Percentiles rank a stretch among this genome's conserved stretches.
These are phyloP conservation scores for Pythium myriotylum DNA, from an alignment of 352 stramenopile species.

Conservation along the genomic window DNA sequence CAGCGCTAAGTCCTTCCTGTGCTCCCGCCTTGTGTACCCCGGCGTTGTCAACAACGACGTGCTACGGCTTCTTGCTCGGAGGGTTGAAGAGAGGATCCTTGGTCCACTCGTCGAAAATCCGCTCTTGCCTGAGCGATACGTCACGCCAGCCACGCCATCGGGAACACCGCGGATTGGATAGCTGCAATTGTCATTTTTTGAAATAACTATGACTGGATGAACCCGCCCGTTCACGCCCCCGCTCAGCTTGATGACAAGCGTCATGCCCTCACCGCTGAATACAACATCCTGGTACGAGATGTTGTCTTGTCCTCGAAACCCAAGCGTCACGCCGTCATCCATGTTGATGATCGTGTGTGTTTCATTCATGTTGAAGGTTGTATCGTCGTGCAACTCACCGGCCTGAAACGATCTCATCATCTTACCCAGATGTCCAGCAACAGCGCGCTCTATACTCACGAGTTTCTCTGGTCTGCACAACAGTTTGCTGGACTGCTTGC, in stretches of 20 bases:
- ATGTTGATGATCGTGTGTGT: slow-evolving; percentile 6
- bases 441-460: not conserved
- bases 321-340: not conserved
- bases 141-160: not conserved
- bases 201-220: slow-evolving; percentile 1
- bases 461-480: not conserved
- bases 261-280: not conserved
- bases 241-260: slow-evolving; percentile 6
- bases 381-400: slow-evolving; percentile 23
- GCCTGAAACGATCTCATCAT: slow-evolving; percentile 25
- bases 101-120: slow-evolving; percentile 9
- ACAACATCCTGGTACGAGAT: slow-evolving; percentile 3
- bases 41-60: no score
- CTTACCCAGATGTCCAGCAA: slow-evolving; percentile 1
- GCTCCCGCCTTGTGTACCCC: not conserved
- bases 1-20: not conserved
- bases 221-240: not conserved
- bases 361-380: slow-evolving; percentile 22
- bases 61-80: no score
- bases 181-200: slow-evolving; percentile 5
- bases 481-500: not conserved
- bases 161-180: slow-evolving; percentile 19
- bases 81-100: not conserved
- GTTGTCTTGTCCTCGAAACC: not conserved
- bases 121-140: slow-evolving; percentile 3